phyloP scores from a whole-genome alignment of 75 land plant species.

The Pseudotsuga menziesii region DNA sequence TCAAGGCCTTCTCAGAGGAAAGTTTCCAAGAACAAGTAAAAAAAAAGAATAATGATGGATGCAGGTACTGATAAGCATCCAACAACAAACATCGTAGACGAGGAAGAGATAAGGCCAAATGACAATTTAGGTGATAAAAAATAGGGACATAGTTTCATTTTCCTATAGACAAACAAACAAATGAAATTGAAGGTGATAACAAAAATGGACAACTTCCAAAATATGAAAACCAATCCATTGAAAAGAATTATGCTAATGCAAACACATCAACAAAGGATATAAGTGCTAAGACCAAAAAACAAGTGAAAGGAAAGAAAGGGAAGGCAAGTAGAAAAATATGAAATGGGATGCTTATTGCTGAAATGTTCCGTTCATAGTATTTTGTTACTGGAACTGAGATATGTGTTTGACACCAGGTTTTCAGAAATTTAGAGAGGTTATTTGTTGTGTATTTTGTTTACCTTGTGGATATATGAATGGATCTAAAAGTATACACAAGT shows the following conservation, averaged over 20 bases:
- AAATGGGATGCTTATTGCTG: no score
- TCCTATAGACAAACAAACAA: slow-evolving; percentile 6
- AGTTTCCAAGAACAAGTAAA: neutral
- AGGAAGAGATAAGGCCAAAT: slow-evolving; percentile 6
- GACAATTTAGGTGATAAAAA: neutral
- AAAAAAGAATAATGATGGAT: slow-evolving; percentile 19
- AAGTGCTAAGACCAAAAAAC: slow-evolving; percentile 9
- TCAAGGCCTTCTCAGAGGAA: slow-evolving; percentile 19
- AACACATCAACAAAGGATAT: neutral
- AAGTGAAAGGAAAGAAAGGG: no score
- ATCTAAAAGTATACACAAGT: no score
- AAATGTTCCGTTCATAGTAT: no score
- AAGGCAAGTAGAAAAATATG: no score
- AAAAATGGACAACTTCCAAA: neutral
- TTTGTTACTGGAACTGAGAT: no score
- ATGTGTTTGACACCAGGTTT: no score
- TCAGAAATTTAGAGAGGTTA: no score
- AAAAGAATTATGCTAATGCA: slow-evolving; percentile 5
- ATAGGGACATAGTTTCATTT: slow-evolving; percentile 5
- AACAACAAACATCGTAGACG: slow-evolving; percentile 5
- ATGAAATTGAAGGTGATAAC: no score
- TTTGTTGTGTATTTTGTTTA: no score
- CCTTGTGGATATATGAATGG: no score
- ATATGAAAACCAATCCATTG: neutral
- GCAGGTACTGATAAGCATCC: slow-evolving; percentile 7